Percentiles rank a stretch among this genome's conserved stretches.
Evolutionary conservation across 2,329 filamentous ascomycete genomes (phyloP).

Genomic region (Aureobasidium uvarum): DNA sequence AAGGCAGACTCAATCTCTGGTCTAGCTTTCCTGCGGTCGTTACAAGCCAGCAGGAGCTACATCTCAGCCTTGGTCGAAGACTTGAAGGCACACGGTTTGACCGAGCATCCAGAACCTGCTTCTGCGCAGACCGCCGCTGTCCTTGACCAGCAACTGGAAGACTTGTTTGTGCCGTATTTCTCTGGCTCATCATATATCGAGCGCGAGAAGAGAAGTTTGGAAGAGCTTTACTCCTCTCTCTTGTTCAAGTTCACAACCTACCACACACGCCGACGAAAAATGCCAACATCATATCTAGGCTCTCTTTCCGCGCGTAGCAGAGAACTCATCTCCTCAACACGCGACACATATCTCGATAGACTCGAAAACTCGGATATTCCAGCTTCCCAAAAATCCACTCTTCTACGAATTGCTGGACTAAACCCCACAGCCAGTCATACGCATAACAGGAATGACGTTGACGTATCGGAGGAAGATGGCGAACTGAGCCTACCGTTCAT

Average conservation of each 20-base stretch:
- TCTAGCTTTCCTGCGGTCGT: constrained; percentile 81
- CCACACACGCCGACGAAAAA: constrained; percentile 83
- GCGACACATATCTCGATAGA: constrained; percentile 86
- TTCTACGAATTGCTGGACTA: constrained; percentile 83
- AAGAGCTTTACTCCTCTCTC: constrained; percentile 83
- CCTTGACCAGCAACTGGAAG: constrained; percentile 66
- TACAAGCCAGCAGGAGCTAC: constrained; percentile 88
- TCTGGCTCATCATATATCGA: constrained; percentile 65
- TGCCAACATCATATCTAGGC: constrained; percentile 86
- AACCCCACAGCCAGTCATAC: constrained; percentile 54
- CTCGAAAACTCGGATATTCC: constrained; percentile 88
- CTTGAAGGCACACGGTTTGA: constrained; percentile 88
- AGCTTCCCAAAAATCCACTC: constrained; percentile 82
- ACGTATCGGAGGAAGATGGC: constrained; percentile 88
- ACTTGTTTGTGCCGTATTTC: constrained; percentile 65
- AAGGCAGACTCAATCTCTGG: constrained; percentile 92
- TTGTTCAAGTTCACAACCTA: constrained; percentile 98
- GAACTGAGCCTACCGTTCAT: constrained; percentile 77
- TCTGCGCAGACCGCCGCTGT: constrained; percentile 76
- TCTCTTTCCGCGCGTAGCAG: constrained; percentile 87
- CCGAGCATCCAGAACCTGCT: constrained; percentile 89
- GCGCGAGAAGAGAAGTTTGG: constrained; percentile 64
- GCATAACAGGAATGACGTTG: constrained; percentile 74
- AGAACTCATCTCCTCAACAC: constrained; percentile 80
- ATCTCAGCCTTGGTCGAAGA: constrained; percentile 88